Conservation (phyloP, 2,329 filamentous ascomycete species). For the Fusarium mundagurra region DNA sequence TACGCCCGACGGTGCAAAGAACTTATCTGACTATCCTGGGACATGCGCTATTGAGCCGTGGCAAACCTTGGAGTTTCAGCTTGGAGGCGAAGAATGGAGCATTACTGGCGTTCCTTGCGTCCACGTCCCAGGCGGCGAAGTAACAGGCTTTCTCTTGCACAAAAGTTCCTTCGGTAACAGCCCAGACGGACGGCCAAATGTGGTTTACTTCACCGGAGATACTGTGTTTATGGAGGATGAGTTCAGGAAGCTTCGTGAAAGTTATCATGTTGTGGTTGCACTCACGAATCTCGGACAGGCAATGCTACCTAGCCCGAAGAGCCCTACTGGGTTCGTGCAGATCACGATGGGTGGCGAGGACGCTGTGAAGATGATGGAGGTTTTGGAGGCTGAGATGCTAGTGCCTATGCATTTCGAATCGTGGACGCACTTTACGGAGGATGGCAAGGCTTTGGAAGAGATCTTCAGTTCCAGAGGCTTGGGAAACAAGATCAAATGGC, state of each 20-base stretch:
- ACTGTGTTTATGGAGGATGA: background rate
- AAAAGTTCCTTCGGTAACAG: background rate
- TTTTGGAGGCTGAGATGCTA: background rate
- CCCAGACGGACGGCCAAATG: background rate
- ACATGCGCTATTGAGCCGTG: background rate
- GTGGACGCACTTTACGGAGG: background rate
- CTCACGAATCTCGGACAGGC: background rate
- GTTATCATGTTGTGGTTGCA: background rate
- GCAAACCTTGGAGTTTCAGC: background rate
- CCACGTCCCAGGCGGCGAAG: background rate
- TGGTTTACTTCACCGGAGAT: background rate
- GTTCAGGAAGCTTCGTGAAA: background rate
- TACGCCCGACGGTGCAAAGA: background rate
- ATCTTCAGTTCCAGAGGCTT: accelerated
- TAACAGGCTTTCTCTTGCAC: background rate
- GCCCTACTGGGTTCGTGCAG: background rate
- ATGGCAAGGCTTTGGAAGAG: background rate
- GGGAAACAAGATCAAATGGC: background rate
- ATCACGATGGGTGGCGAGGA: background rate
- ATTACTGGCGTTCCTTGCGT: background rate
- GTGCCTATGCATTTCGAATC: background rate
- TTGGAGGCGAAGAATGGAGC: background rate
- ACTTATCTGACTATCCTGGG: background rate
- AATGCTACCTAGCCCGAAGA: background rate
- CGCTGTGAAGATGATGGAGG: background rate